phyloP scores from a whole-genome alignment of 108 stramenopile species.

The Cyclotella baltica region DNA sequence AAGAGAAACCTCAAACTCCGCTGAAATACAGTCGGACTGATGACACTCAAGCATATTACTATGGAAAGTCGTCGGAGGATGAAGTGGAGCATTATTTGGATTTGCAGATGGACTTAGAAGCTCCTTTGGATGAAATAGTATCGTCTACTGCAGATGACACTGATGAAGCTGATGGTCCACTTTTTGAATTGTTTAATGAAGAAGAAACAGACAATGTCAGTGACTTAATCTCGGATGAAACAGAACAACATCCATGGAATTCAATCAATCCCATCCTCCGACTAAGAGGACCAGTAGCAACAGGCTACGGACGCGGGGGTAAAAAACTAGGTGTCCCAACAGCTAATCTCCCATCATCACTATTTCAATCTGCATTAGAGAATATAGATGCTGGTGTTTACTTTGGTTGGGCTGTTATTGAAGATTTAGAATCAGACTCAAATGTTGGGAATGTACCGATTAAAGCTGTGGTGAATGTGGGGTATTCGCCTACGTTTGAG shows the following conservation, averaged over 20 bases:
- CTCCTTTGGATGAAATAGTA: neutral
- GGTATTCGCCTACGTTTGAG: slow-evolving; percentile 91
- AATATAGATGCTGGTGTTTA: slow-evolving; percentile 81
- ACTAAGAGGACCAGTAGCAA: slow-evolving; percentile 74
- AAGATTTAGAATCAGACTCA: slow-evolving; percentile 19
- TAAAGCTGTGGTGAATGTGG: slow-evolving; percentile 91
- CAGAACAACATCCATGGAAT: slow-evolving; percentile 27
- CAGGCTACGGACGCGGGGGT: slow-evolving; percentile 89
- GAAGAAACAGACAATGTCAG: neutral
- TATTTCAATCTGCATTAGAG: slow-evolving; percentile 80
- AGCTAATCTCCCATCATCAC: slow-evolving; percentile 85
- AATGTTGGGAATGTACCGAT: slow-evolving; percentile 44
- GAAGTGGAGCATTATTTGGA: slow-evolving; percentile 43
- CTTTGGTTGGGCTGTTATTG: slow-evolving; percentile 83
- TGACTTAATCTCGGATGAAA: neutral
- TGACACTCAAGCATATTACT: slow-evolving; percentile 32
- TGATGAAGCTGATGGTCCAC: neutral
- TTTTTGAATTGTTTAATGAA: neutral
- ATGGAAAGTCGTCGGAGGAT: slow-evolving; percentile 38
- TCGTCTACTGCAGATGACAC: neutral
- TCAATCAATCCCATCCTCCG: slow-evolving; percentile 57
- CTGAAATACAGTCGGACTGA: slow-evolving; percentile 42
- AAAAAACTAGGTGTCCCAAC: slow-evolving; percentile 92
- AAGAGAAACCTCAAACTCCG: neutral
- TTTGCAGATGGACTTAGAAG: slow-evolving; percentile 38